phyloP scores from a whole-genome alignment of 805 yeast genomes.

The Ogataea trehaloabstinens region DNA sequence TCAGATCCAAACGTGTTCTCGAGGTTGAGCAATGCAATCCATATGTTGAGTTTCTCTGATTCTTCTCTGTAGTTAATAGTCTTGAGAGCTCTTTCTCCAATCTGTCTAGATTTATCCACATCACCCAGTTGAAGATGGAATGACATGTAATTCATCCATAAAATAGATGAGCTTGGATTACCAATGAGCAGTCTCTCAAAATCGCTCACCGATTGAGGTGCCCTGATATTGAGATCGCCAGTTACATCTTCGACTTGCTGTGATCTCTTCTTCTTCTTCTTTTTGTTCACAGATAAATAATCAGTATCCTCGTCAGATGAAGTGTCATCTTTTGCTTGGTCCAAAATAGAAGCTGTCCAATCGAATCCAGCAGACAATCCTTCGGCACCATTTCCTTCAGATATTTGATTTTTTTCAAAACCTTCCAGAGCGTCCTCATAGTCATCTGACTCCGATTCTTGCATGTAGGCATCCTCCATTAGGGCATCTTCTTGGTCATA shows the following conservation, averaged over 20 bases:
- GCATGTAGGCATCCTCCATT: constrained; percentile 35
- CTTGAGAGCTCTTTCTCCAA: constrained; percentile 89
- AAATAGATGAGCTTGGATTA: constrained; percentile 86
- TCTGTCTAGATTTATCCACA: constrained; percentile 88
- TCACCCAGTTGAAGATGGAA: constrained; percentile 95
- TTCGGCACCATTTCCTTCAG: constrained; percentile 30
- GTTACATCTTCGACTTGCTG: constrained; percentile 72
- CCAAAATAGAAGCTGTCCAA: constrained; percentile 91
- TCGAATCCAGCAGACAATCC: constrained; percentile 90
- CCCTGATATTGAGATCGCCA: constrained; percentile 74
- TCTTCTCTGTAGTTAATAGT: constrained; percentile 90
- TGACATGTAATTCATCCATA: constrained; percentile 99
- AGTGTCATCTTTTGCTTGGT: constrained; percentile 64
- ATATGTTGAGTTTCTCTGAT: constrained; percentile 86
- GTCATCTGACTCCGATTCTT: constrained; percentile 11
- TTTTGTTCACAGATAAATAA: constrained; percentile 37
- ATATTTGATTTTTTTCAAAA: constrained; percentile 19
- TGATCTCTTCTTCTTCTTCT: constrained; percentile 40
- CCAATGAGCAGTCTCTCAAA: constrained; percentile 91
- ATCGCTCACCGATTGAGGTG: constrained; percentile 89
- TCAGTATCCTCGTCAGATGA: constrained; percentile 55
- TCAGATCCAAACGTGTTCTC: constrained; percentile 91
- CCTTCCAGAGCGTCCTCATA: constrained; percentile 25
- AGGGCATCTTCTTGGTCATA: constrained; percentile 17
- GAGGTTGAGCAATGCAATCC: constrained; percentile 93